Base-by-base conservation (phyloP, 495 filamentous ascomycete genomes). In the Penicillium paradoxum region DNA sequence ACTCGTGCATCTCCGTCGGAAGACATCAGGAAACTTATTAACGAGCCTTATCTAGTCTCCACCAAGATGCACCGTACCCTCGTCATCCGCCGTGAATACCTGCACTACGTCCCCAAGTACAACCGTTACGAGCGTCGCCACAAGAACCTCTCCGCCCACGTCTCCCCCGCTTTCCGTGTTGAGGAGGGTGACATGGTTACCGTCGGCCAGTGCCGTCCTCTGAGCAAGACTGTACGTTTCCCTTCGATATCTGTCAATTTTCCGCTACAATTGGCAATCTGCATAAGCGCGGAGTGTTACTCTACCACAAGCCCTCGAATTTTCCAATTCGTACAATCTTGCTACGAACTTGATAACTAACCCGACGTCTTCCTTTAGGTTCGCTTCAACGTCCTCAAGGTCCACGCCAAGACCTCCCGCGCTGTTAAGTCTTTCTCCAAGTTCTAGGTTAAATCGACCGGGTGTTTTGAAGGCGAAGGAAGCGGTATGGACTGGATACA, bases 61-160 rank as follows among this genome's bases (percentile, higher is more conserved):
- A 99, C 95, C 73, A 97, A 97, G 87, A 97, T 97, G 91, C 91
- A 97, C 87, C 86, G 91, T 72, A 98, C 93, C 65, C 82, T 97
- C 71, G 84, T 97, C 82, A 96, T 99, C 83, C 95, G 93, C 75
- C 90, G 93, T 75, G 95, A 99, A 83, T 99, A 97, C 82, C 91
- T 98, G 60, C 93, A 97, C 84, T 97, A 88, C 84, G 84, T 97
- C 72, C 91, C 91, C 71, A 97, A 97, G 79, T 97, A 97, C 83
- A 79, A 88, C 71, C 86, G 93, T 84, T 99, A 99, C 78, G 95
- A 99, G 89, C 97, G 95, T 83, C 82, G 93, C 69, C 93, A 99
- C 85, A 97, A 95, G 88, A 99, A 99, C 84, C 80, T 99, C 39
- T 87, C 93, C 62, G 95, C 92, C 57, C 93, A 99, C 83, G 93